Evolutionary conservation across 345 rosid species (phyloP).

Genomic region (Trapa incisa): DNA sequence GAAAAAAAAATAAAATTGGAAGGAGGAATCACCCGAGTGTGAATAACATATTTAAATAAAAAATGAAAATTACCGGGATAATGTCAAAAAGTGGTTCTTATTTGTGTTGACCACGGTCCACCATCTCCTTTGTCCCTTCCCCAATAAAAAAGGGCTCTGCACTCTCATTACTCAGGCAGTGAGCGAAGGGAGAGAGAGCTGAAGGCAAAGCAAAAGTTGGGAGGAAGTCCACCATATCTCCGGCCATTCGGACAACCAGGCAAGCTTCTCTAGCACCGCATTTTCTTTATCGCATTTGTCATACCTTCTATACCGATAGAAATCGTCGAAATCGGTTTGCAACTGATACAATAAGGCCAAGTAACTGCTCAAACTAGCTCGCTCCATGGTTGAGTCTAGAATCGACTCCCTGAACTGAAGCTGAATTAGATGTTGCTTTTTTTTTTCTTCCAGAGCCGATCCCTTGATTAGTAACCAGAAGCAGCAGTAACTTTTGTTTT

Average conservation of each 20-base stretch:
- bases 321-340: background rate
- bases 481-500: background rate
- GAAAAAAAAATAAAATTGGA: background rate
- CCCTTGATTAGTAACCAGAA: background rate
- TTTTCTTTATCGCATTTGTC: background rate
- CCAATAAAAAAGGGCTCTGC: background rate
- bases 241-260: background rate
- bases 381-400: background rate
- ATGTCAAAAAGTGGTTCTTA: background rate
- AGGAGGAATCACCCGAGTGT: background rate
- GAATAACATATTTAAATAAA: background rate
- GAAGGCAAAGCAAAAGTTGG: background rate
- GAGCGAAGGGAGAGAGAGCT: no score
- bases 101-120: background rate
- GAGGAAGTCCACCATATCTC: background rate
- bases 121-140: background rate
- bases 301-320: background rate
- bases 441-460: background rate
- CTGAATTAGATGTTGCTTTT: background rate
- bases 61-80: slow-evolving; percentile 1
- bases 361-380: background rate
- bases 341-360: slow-evolving; percentile 2
- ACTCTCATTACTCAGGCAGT: background rate
- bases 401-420: background rate
- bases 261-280: background rate